Conservation (phyloP, 2,329 filamentous ascomycete genomes). For the Botryotinia convoluta region DNA sequence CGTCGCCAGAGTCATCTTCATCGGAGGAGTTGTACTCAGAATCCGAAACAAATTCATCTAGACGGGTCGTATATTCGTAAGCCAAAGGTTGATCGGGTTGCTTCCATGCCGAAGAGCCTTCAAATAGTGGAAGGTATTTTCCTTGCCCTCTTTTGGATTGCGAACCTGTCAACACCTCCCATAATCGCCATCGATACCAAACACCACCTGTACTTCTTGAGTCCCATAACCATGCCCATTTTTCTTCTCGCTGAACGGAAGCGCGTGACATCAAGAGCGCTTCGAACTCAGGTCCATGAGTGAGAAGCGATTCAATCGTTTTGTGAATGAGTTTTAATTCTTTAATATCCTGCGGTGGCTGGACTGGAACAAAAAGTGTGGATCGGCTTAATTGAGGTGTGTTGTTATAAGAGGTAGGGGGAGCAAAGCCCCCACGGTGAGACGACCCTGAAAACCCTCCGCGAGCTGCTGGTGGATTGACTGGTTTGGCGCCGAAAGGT, state of each 20-base stretch:
- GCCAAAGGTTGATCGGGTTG: slow-evolving; percentile 68
- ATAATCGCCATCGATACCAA: slow-evolving; percentile 91
- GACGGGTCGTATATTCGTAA: slow-evolving; percentile 74
- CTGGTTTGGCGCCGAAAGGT: slow-evolving; percentile 74
- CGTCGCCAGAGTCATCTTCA: slow-evolving; percentile 68
- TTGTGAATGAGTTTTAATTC: slow-evolving; percentile 84
- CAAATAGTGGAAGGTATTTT: slow-evolving; percentile 66
- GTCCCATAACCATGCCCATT: slow-evolving; percentile 94
- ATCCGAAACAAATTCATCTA: slow-evolving; percentile 80
- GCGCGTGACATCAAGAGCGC: slow-evolving; percentile 84
- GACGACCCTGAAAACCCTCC: slow-evolving; percentile 44
- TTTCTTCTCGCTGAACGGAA: slow-evolving; percentile 80
- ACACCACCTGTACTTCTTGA: slow-evolving; percentile 73
- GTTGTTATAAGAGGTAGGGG: slow-evolving; percentile 67
- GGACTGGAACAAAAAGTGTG: slow-evolving; percentile 67
- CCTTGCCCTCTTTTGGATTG: slow-evolving; percentile 46
- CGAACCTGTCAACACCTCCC: slow-evolving; percentile 75
- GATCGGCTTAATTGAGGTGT: slow-evolving; percentile 41
- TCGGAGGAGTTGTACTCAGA: slow-evolving; percentile 84
- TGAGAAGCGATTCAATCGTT: slow-evolving; percentile 75
- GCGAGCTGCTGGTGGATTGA: slow-evolving; percentile 47
- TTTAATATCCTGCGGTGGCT: slow-evolving; percentile 72
- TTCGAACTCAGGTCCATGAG: slow-evolving; percentile 84
- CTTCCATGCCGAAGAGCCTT: slow-evolving; percentile 75
- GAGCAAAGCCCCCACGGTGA: slow-evolving; percentile 67